Evolutionary conservation across 2,329 filamentous ascomycete species (phyloP), one percentile per base, ranked within the genome.

Genomic region (Xylogone sp.): DNA sequence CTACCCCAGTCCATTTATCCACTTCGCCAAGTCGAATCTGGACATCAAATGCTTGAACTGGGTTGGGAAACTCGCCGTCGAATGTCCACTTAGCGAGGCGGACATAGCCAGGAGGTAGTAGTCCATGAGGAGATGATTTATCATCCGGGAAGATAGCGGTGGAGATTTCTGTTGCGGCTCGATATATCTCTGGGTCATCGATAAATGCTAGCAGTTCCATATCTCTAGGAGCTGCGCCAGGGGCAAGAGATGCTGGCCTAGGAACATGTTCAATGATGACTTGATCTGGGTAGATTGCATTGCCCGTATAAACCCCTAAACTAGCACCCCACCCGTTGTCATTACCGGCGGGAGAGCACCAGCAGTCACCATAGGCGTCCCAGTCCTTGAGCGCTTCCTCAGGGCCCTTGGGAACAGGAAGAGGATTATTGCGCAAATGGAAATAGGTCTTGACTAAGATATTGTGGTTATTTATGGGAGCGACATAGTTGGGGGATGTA

Each of bases 361-460:
- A 97, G 69, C 90, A 95, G 55, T 97, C 88, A 19, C 88, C 89
- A 29, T 86, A 79, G 46, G 96, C 88, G 9, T 84, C 74, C 90
- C 92, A 96, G 3, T 75, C 70, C 1, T 70, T 65, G 2, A 96
- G 75, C 1, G 87, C 90, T 0, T 75, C 68, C n/a, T 71, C 62
- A 0, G 78, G 75, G 1, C 75, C 70, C 19, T 67, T 61, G 3
- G 64, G 55, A 19, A 50, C 10, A 42, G 65, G 49, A 29, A 63
- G 29, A 3, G 58, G 50, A 9, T 61, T 21, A 34, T 58, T 61
- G 10, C 34, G 48, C n/a, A 39, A 16, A 16, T 39, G 34, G 34
- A 39, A 52, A 59, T 52, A 52, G 61, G 58, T 27, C 59, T 63
- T 45, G 59, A 58, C 45, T 59, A 54, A 10, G 43, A 34, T 27